Conservation (phyloP, 495 filamentous ascomycete species). For the Apiosordaria backusii region DNA sequence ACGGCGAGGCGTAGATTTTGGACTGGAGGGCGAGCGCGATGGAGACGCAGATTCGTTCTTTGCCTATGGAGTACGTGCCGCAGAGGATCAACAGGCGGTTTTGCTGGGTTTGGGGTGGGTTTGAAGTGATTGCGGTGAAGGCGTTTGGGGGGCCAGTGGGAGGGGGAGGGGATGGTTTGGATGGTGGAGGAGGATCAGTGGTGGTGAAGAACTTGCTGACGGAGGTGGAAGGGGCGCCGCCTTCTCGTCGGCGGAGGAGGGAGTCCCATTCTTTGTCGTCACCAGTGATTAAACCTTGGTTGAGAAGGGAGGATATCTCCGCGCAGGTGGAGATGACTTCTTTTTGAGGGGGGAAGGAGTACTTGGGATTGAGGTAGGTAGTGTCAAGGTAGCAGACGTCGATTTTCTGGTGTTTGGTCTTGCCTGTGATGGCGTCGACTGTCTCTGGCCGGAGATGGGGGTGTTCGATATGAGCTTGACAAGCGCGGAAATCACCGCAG, state of each 20-base stretch:
- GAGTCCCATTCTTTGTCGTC: constrained; percentile 33
- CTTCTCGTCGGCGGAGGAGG: constrained; percentile 27
- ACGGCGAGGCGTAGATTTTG: constrained; percentile 84
- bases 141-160: constrained; percentile 15
- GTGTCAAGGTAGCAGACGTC: constrained; percentile 97
- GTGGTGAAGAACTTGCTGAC: constrained; percentile 45
- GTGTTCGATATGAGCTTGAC: constrained; percentile 79
- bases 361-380: constrained; percentile 92
- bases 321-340: constrained; percentile 84
- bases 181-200: constrained; percentile 7
- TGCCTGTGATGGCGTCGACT: constrained; percentile 62
- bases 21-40: constrained; percentile 81
- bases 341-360: constrained; percentile 86
- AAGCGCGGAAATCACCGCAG: constrained; percentile 94
- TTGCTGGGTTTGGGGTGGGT: constrained; percentile 8
- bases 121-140: constrained; percentile 26
- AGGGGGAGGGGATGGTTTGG: not conserved
- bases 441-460: constrained; percentile 73
- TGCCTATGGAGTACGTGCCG: constrained; percentile 96
- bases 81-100: constrained; percentile 80
- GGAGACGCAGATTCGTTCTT: constrained; percentile 91
- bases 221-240: constrained; percentile 16
- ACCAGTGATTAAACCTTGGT: constrained; percentile 29
- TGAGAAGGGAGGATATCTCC: constrained; percentile 71
- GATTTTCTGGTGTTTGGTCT: constrained; percentile 74